Percentiles rank a stretch among this genome's conserved stretches.
Conservation (phyloP, 164 flowering plant species). For the Pachysandra terminalis region DNA sequence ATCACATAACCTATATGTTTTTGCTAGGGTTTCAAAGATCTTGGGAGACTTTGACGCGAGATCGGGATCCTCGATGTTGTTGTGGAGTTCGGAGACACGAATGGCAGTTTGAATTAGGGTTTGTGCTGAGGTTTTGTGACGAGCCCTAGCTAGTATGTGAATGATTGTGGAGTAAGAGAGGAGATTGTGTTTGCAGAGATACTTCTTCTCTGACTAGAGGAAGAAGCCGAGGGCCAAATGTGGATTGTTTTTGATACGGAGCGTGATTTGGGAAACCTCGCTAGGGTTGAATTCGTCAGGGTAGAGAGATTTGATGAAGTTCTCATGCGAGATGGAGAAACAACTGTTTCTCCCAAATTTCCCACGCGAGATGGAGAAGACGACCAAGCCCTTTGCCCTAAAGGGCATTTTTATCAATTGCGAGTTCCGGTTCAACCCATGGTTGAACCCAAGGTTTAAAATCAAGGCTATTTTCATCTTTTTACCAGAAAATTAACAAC, state of each 20-base stretch:
- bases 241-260: conserved; percentile 63
- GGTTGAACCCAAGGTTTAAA: no score
- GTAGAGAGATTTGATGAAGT: conserved; percentile 46
- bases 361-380: no score
- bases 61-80: conserved; percentile 11
- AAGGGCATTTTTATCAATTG: no score
- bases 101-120: conserved; percentile 44
- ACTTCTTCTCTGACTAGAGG: conserved; percentile 42
- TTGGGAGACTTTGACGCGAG: conserved; percentile 17
- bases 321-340: no score
- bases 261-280: conserved; percentile 53
- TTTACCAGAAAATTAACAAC: no score
- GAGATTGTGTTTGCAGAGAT: conserved; percentile 56
- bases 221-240: conserved; percentile 76
- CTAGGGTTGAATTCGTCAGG: conserved; percentile 49
- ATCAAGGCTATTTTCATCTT: no score
- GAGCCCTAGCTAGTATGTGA: conserved; percentile 68
- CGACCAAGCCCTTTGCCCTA: no score
- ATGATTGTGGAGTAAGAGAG: conserved; percentile 61
- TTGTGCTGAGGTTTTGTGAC: conserved; percentile 43
- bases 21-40: conserved; percentile 51
- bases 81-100: conserved; percentile 17
- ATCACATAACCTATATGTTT: conserved; percentile 57
- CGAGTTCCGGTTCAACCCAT: no score
- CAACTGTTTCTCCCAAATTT: no score